phyloP scores from a whole-genome alignment of 305 asterid species.

The Fraxinus nigra region DNA sequence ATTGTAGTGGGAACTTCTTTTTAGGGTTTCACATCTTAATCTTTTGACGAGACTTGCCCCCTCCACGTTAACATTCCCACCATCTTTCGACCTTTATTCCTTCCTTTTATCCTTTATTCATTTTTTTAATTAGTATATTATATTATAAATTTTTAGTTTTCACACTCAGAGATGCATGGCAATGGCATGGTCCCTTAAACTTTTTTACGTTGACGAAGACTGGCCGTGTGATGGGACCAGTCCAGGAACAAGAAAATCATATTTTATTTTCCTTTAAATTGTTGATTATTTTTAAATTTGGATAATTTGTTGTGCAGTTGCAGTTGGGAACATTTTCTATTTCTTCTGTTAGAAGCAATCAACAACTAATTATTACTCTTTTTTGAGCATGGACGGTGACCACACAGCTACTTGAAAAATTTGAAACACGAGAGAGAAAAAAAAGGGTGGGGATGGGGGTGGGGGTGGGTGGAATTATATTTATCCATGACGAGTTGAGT shows the following conservation, averaged over 20 bases:
- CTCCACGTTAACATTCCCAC: conserved; percentile 42
- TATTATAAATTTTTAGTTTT: conserved; percentile 13
- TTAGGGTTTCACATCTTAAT: conserved; percentile 49
- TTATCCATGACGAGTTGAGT: neutral
- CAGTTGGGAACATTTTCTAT: conserved; percentile 24
- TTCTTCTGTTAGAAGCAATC: conserved; percentile 37
- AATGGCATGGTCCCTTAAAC: conserved; percentile 18
- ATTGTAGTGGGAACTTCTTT: conserved; percentile 77
- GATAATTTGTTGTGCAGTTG: neutral
- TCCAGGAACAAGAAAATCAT: conserved; percentile 27
- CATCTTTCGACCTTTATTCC: conserved; percentile 28
- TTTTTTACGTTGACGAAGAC: conserved; percentile 25
- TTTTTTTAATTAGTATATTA: neutral
- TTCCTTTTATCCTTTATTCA: conserved; percentile 15
- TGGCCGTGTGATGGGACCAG: conserved; percentile 12
- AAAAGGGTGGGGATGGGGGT: no score
- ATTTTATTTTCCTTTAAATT: neutral
- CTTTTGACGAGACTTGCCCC: conserved; percentile 55
- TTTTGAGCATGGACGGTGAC: conserved; percentile 33
- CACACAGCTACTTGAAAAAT: conserved; percentile 5
- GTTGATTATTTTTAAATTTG: neutral
- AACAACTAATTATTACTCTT: neutral
- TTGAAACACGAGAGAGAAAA: neutral
- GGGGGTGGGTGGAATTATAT: no score
- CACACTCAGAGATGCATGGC: conserved; percentile 7